Evolutionary conservation across 1,139 yeast genomes (phyloP).

Genomic region (Diutina mesorugosa): DNA sequence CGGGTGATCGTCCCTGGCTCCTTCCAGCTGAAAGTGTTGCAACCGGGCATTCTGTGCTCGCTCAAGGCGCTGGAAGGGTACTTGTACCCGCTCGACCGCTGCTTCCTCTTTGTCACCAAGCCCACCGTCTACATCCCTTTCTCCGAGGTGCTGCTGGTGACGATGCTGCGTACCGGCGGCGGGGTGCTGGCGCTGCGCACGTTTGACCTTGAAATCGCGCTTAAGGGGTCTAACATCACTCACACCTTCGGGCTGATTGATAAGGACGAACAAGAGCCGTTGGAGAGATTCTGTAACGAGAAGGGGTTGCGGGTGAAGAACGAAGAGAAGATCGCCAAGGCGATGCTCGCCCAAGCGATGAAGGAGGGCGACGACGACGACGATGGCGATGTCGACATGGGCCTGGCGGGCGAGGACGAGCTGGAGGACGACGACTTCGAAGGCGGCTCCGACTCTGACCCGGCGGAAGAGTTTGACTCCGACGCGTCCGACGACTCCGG

Average conservation of each 20-base stretch:
- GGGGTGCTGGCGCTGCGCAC: conserved; percentile 74
- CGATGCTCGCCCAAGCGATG: conserved; percentile 63
- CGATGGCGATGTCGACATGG: conserved; percentile 53
- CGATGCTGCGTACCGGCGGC: conserved; percentile 78
- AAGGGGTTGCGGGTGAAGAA: conserved; percentile 76
- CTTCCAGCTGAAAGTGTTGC: conserved; percentile 57
- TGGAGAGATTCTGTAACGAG: conserved; percentile 65
- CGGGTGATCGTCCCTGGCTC: conserved; percentile 82
- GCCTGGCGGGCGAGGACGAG: conserved; percentile 57
- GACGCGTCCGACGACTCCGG: conserved; percentile 36
- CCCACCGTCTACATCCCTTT: conserved; percentile 90
- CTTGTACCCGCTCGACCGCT: conserved; percentile 79
- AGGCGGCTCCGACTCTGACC: conserved; percentile 51
- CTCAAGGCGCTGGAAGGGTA: conserved; percentile 94
- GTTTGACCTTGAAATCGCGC: conserved; percentile 74
- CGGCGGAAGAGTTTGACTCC: conserved; percentile 82
- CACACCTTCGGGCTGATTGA: conserved; percentile 85
- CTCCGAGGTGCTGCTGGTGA: conserved; percentile 61
- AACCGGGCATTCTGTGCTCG: conserved; percentile 84
- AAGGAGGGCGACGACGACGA: conserved; percentile 50
- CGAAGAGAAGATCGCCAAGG: conserved; percentile 82
- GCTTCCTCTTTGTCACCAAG: conserved; percentile 82
- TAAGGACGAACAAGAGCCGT: conserved; percentile 73
- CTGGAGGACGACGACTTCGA: conserved; percentile 59
- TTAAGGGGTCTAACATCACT: conserved; percentile 53